Base-by-base conservation (phyloP, 2,329 filamentous ascomycete species). In the Beauveria sp. region DNA sequence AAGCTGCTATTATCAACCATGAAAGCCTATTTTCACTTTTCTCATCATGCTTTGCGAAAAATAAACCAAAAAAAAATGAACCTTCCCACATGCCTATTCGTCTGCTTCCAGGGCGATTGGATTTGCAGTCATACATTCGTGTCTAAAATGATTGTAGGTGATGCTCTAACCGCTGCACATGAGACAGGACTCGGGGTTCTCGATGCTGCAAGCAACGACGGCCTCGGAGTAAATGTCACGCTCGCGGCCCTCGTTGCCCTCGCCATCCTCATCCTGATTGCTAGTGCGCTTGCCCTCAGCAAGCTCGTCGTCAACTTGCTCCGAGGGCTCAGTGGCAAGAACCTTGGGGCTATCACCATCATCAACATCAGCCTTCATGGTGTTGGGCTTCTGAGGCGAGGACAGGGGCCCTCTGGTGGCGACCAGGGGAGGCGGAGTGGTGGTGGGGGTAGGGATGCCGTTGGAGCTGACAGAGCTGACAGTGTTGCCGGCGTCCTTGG, bases 151-250 rank as follows among this genome's bases (percentile, higher is more conserved):
- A 18, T 24, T 8, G 52, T n/a, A 5, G 10, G 30, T 26, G 10
- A 7, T 40, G 52, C 30, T 70, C 75, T 84, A 98, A 80, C 93
- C 93, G 77, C 91, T 96, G 86, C 95, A 99, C 95, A 99, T 98
- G 66, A 96, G 74, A 74, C 95, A 99, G 53, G 88, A 83, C 74
- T 99, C 95, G 68, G 89, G 91, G 80, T 98, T 97, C 73, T 98
- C 93, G 75, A 99, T 98, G 78, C 93, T 97, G 88, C 95, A 99
- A 69, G 87, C 86, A 73, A 99, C 80, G 18, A 90, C 93, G 62
- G 93, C 91, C 68, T 98, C 90, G 0, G 93, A 93, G 76, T 96
- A 99, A 68, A 99, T 99, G 73, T 99, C 93, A 56, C 85, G 86
- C 74, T 97, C 93, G 12, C 90, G 85, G 67, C 88, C 86, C 66